phyloP scores from a whole-genome alignment of 345 rosid genomes.

The Lenwebbia sp. region DNA sequence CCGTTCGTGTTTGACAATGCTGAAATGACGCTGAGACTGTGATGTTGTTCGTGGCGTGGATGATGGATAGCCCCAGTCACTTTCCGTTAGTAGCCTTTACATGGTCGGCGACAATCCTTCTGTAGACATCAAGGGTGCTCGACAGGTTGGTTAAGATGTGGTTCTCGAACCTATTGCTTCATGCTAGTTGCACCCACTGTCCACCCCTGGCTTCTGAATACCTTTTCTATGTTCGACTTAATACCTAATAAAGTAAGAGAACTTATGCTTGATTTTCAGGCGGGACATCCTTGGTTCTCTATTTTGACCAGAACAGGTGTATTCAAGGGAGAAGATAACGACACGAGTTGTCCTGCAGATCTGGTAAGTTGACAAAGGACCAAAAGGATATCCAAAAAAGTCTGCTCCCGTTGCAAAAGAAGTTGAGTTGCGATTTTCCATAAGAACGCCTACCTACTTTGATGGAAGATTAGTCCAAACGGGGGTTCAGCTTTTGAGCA shows the following conservation, averaged over 20 bases:
- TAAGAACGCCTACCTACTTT: not conserved
- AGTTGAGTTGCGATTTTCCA: not conserved
- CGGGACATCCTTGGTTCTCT: conserved; percentile 79
- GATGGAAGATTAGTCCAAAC: not conserved
- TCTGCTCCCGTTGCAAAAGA: not conserved
- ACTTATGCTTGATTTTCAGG: conserved; percentile 23
- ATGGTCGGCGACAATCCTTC: conserved; percentile 87
- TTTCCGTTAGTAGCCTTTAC: conserved; percentile 45
- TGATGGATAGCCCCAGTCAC: conserved; percentile 9
- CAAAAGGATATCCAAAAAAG: not conserved
- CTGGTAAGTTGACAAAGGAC: conserved; percentile 22
- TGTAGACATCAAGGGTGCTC: conserved; percentile 74
- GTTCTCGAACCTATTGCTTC: not conserved
- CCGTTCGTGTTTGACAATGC: conserved; percentile 64
- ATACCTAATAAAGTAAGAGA: not conserved
- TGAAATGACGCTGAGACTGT: conserved; percentile 31
- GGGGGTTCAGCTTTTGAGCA: not conserved
- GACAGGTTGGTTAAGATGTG: conserved; percentile 32
- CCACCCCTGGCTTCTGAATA: not conserved
- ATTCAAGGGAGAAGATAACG: conserved; percentile 61
- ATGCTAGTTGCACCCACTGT: not conserved
- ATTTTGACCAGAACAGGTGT: conserved; percentile 86
- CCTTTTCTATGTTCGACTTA: not conserved
- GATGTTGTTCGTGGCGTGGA: not conserved
- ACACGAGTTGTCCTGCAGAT: conserved; percentile 50